phyloP scores from a whole-genome alignment of 1,284 basidiomycete genomes.

The Trametes sp. region DNA sequence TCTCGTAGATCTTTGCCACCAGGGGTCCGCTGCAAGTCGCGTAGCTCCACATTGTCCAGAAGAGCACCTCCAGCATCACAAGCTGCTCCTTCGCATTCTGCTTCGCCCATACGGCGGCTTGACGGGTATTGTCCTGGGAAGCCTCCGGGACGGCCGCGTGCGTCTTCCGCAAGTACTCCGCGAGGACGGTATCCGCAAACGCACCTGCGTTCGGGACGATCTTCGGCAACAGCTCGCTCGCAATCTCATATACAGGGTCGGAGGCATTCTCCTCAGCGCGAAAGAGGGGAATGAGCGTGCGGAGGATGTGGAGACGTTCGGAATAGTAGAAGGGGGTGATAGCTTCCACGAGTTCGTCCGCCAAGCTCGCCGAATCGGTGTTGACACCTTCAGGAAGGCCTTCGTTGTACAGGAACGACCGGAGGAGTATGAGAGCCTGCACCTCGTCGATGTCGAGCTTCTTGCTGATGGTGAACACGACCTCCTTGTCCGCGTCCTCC shows the following conservation, averaged over 20 bases:
- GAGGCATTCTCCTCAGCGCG: constrained; percentile 65
- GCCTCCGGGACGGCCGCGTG: constrained; percentile 59
- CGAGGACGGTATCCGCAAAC: constrained; percentile 64
- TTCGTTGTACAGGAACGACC: constrained; percentile 83
- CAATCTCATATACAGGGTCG: constrained; percentile 62
- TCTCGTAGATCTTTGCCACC: constrained; percentile 68
- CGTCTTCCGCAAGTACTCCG: constrained; percentile 65
- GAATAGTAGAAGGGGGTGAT: constrained; percentile 84
- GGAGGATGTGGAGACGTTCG: constrained; percentile 75
- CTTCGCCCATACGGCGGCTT: constrained; percentile 78
- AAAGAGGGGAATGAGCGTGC: constrained; percentile 68
- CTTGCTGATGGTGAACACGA: constrained; percentile 71
- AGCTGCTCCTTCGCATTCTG: constrained; percentile 84
- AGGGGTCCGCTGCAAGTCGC: constrained; percentile 69
- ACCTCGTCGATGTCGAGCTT: constrained; percentile 81
- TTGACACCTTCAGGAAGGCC: constrained; percentile 64
- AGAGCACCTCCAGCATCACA: constrained; percentile 82
- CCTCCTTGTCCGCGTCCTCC: constrained; percentile 73
- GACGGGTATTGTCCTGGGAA: constrained; percentile 61
- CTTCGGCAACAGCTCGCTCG: constrained; percentile 60
- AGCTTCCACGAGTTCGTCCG: constrained; percentile 70
- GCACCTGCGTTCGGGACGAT: constrained; percentile 67
- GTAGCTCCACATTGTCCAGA: constrained; percentile 87
- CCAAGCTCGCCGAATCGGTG: constrained; percentile 52
- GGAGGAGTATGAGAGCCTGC: constrained; percentile 73